Conservation (phyloP, 1,284 basidiomycete genomes). For the Athelia sp. region DNA sequence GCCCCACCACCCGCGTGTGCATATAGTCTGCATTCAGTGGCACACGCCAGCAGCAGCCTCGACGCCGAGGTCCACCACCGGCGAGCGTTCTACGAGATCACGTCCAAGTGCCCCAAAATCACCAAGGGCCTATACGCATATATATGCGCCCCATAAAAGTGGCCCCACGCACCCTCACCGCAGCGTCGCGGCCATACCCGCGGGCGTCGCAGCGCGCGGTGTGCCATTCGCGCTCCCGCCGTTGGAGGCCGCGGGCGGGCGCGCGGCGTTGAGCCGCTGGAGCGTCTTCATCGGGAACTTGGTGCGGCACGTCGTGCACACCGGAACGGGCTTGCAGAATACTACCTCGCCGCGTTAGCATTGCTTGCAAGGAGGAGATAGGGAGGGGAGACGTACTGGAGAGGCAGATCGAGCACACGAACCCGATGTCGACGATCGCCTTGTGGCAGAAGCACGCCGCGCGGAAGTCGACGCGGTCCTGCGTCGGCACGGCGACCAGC, state of each 20-base stretch:
- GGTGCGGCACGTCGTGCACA: conserved; percentile 94
- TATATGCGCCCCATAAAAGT: too few species aligned
- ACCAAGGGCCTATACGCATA: too few species aligned
- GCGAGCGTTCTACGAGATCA: too few species aligned
- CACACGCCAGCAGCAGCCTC: too few species aligned
- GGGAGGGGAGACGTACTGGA: conserved; percentile 62
- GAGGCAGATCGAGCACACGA: conserved; percentile 94
- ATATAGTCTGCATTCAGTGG: too few species aligned
- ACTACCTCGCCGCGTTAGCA: conserved; percentile 40
- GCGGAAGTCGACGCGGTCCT: conserved; percentile 94
- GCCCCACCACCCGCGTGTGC: too few species aligned
- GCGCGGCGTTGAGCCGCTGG: conserved; percentile 68
- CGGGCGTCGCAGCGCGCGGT: too few species aligned
- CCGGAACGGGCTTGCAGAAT: conserved; percentile 89
- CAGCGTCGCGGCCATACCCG: too few species aligned
- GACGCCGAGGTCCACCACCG: too few species aligned
- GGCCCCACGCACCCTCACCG: too few species aligned
- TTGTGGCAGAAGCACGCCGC: conserved; percentile 99
- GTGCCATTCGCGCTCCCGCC: not conserved
- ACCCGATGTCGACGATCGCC: conserved; percentile 93
- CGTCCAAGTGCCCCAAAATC: too few species aligned
- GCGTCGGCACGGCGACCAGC: conserved; percentile 80
- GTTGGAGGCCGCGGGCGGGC: conserved; percentile 21
- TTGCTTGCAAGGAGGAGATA: conserved; percentile 5
- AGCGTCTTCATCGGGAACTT: conserved; percentile 90